Evolutionary conservation across 1,284 basidiomycete genomes (phyloP), one percentile per base, ranked within the genome.

Genomic region (Coniferiporia sulphurascens): DNA sequence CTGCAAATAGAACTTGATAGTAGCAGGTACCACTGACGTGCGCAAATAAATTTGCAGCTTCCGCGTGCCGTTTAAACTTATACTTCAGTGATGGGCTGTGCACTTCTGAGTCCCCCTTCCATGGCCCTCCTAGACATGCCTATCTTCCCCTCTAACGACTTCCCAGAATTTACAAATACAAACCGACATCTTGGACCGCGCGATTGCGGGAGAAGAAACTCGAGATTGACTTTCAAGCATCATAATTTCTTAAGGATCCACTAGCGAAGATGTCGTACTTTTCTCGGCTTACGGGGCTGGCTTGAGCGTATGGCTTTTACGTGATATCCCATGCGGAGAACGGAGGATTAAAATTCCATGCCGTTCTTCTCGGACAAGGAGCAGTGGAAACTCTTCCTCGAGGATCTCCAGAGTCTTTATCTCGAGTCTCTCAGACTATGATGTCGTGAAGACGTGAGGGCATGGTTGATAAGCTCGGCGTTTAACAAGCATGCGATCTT

Each of bases 341-440:
- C 27, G 5, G 27, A 27, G 27, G 27, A 27, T 27, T 27, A 5
- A 27, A 27, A 27, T 27, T 5, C 27, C 5, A 5, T 5, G 5
- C 27, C 27, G 27, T 27, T 27, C 27, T 13, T 34, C 12, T 13
- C 41, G 55, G 58, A 63, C 44, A 62, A 62, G 48, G 63, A 64
- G 43, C 55, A 61, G 45, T 64, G 63, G 63, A 59, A 63, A 46
- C 63, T 62, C 15, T 60, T 60, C 15, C 52, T 64, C 17, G 34
- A 59, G 19, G 59, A 60, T 41, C 34, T 64, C 34, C 50, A 52
- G 44, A 4, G 50, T 43, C 10, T 55, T 13, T 43, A 64, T 45
- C 13, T 43, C 13, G 41, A 34, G 17, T n/a, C 17, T 27, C 27
- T 50, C 1, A 12, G 44, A 50, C 8, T 45, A 46, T 44, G 27